Percentiles rank a stretch among this genome's conserved stretches.
Conservation (phyloP, 805 yeast genomes). For the Kodamaea hsintzibuensis region DNA sequence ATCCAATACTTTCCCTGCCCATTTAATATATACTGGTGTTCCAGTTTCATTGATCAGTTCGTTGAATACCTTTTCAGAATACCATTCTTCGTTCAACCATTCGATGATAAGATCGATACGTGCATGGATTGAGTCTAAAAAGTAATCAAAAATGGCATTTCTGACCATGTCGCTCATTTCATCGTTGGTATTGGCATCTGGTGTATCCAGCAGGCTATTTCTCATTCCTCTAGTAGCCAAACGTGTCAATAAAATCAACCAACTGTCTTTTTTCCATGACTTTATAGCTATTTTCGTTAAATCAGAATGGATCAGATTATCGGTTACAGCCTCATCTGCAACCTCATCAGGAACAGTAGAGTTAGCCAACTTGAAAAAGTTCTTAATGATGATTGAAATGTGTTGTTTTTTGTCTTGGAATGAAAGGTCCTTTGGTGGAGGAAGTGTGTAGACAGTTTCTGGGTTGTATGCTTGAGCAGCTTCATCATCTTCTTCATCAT, state of each 20-base stretch:
- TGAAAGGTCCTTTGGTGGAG: conserved; percentile 56
- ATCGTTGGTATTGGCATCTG: conserved; percentile 28
- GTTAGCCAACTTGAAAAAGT: conserved; percentile 53
- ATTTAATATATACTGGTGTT: conserved; percentile 59
- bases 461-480: conserved; percentile 33
- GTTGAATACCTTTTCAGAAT: conserved; percentile 50
- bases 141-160: conserved; percentile 68
- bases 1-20: conserved; percentile 74
- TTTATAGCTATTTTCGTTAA: conserved; percentile 59
- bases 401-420: conserved; percentile 58
- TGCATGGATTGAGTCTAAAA: conserved; percentile 68
- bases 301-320: conserved; percentile 40
- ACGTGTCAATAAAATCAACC: conserved; percentile 75
- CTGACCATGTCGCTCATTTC: conserved; percentile 64
- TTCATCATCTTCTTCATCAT: conserved; percentile 16
- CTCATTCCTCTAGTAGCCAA: conserved; percentile 79
- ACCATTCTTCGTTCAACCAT: conserved; percentile 98
- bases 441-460: conserved; percentile 50
- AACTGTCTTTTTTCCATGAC: conserved; percentile 61
- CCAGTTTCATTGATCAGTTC: conserved; percentile 27
- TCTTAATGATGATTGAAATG: conserved; percentile 55
- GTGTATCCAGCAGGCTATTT: conserved; percentile 18
- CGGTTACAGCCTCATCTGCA: conserved; percentile 15
- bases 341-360: conserved; percentile 20
- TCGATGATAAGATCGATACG: conserved; percentile 76